Conservation (phyloP, 345 rosid species). For the Limnanthes douglasii region DNA sequence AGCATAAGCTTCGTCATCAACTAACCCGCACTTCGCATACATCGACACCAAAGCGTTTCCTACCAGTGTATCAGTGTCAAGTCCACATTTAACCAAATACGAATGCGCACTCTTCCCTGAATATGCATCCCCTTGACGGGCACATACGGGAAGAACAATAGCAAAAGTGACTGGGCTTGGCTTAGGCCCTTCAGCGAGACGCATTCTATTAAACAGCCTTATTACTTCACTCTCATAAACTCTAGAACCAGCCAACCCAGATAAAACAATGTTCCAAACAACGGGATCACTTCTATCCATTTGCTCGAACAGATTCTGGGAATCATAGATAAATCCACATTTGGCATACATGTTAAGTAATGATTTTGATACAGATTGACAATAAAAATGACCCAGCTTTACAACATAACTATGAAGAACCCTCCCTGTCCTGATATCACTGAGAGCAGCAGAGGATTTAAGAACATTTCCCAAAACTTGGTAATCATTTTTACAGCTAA, state of each 20-base stretch:
- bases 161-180: slow-evolving; percentile 52
- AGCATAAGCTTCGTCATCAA: slow-evolving; percentile 29
- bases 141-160: slow-evolving; percentile 54
- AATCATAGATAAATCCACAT: slow-evolving; percentile 40
- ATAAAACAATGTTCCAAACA: slow-evolving; percentile 63
- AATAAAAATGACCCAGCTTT: slow-evolving; percentile 37
- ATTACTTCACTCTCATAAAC: slow-evolving; percentile 27
- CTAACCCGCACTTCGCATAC: slow-evolving; percentile 61
- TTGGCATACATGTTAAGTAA: slow-evolving; percentile 73
- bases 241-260: slow-evolving; percentile 42
- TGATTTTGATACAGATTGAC: slow-evolving; percentile 45
- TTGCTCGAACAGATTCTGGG: slow-evolving; percentile 35
- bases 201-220: slow-evolving; percentile 38
- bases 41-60: slow-evolving; percentile 70
- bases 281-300: slow-evolving; percentile 41
- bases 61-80: slow-evolving; percentile 43
- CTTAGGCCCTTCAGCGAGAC: slow-evolving; percentile 18
- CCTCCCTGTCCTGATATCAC: slow-evolving; percentile 30
- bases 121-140: slow-evolving; percentile 31
- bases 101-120: slow-evolving; percentile 44
- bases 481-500: slow-evolving; percentile 21
- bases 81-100: slow-evolving; percentile 35
- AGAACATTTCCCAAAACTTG: slow-evolving; percentile 32
- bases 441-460: slow-evolving; percentile 42
- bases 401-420: slow-evolving; percentile 27